phyloP scores from a whole-genome alignment of 148 eudicot genomes.

The Drosera capensis region DNA sequence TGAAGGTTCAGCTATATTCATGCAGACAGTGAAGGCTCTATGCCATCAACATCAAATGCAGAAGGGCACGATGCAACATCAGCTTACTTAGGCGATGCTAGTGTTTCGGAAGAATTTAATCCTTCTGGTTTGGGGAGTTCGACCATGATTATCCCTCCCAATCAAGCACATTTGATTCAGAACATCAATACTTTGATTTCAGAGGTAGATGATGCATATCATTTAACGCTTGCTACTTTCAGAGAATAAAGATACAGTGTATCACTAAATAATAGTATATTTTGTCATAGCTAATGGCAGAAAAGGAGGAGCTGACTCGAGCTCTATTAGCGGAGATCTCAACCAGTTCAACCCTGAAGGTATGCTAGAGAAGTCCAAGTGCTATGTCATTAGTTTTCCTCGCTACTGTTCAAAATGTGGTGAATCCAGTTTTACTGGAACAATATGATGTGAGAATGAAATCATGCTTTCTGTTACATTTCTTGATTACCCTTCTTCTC shows the following conservation, averaged over 20 bases:
- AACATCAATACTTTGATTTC: slow-evolving; percentile 65
- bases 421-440: too few species aligned
- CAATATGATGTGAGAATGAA: too few species aligned
- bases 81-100: slow-evolving; percentile 13
- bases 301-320: slow-evolving; percentile 66
- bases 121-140: slow-evolving; percentile 30
- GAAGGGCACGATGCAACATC: slow-evolving; percentile 17
- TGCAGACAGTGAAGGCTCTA: slow-evolving; percentile 12
- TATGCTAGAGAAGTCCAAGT: too few species aligned
- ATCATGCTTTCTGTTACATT: neutral
- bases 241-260: neutral
- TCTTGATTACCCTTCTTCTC: neutral
- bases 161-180: slow-evolving; percentile 62
- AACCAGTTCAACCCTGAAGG: slow-evolving; percentile 61
- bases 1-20: too few species aligned
- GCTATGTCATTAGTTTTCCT: too few species aligned
- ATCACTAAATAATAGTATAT: neutral
- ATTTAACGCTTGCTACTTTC: neutral
- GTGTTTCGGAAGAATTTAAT: slow-evolving; percentile 22
- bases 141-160: slow-evolving; percentile 53
- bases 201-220: slow-evolving; percentile 39
- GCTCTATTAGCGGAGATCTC: slow-evolving; percentile 54
- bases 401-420: neutral
- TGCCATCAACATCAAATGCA: slow-evolving; percentile 18
- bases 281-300: slow-evolving; percentile 54